Base-by-base conservation (phyloP, 164 flowering plant genomes). In the Nymphaea colorata region DNA sequence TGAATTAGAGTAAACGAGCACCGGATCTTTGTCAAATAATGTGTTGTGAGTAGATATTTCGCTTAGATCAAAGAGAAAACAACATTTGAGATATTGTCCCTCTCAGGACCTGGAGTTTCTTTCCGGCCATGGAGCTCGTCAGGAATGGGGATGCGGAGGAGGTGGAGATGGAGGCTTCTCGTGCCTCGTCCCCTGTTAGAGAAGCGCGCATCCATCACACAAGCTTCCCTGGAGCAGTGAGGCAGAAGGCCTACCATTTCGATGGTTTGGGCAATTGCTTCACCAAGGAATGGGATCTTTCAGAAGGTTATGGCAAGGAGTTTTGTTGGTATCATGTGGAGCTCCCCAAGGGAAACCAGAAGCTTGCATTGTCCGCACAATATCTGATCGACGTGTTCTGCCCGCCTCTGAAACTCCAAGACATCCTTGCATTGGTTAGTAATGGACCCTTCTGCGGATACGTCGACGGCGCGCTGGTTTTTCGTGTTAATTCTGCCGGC, bases 301-400 rank as follows among this genome's bases (percentile, higher is more conserved):
- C 75, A 14, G 91, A 92, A 72, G 93, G 96, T 45, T 74, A 68
- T 12, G 96, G 88, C 16, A 76, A 74, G 3, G 98, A 95, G 68
- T 95, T 95, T 71, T 88, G 91, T 79, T 95, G 99, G 99, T 95
- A 92, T 67, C 98, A 95, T 79, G 96, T 95, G 0, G 98, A 92
- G 70, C 83, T 95, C 67, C 98, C 99, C 4, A 92, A 84, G 77
- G 87, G 80, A 55, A 89, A 87, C 64, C 91, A 84, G 62, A 92
- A 77, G 62, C 91, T 89, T 0, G 70, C 96, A 6, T 81, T 84
- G 51, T 85, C 86, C 42, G 99, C 98, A 15, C 96, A 92, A 68
- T 82, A 81, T 74, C 90, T 95, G 57, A 95, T 95, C 61, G 89
- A 86, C 72, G 91, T 78, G 57, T 89, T 95, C 59, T 95, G 98